Conservation (phyloP, 2,329 filamentous ascomycete genomes). For the Davidsoniella eucalypti region DNA sequence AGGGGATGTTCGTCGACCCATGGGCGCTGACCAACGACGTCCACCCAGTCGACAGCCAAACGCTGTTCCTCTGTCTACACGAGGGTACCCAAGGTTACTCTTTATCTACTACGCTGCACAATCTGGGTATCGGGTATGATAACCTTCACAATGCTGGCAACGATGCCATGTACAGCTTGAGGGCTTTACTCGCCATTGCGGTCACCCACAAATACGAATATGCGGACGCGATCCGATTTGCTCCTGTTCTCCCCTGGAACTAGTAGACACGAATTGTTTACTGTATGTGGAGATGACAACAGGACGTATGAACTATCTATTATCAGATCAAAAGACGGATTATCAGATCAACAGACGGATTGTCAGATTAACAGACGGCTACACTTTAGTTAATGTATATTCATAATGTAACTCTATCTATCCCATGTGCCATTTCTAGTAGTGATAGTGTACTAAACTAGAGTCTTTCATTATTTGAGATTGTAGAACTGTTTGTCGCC, state of each 20-base stretch:
- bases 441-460: no score
- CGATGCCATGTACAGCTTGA: conserved; percentile 65
- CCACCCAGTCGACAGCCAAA: conserved; percentile 56
- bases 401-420: no score
- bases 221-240: neutral
- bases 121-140: conserved; percentile 44
- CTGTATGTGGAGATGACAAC: no score
- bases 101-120: conserved; percentile 43
- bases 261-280: no score
- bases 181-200: conserved; percentile 43
- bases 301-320: no score
- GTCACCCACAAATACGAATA: neutral
- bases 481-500: conserved; percentile 11
- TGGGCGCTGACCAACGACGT: conserved; percentile 24
- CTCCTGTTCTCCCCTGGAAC: no score
- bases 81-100: conserved; percentile 35
- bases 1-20: conserved; percentile 45
- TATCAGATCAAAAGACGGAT: no score
- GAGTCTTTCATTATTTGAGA: conserved; percentile 20
- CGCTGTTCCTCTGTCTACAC: conserved; percentile 49
- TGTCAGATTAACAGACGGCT: no score
- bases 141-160: conserved; percentile 80
- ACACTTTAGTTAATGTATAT: no score
- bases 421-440: no score
- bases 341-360: no score